phyloP scores from a whole-genome alignment of 202 grass and related monocot species.

The Schoenoplectus tabernaemontani region DNA sequence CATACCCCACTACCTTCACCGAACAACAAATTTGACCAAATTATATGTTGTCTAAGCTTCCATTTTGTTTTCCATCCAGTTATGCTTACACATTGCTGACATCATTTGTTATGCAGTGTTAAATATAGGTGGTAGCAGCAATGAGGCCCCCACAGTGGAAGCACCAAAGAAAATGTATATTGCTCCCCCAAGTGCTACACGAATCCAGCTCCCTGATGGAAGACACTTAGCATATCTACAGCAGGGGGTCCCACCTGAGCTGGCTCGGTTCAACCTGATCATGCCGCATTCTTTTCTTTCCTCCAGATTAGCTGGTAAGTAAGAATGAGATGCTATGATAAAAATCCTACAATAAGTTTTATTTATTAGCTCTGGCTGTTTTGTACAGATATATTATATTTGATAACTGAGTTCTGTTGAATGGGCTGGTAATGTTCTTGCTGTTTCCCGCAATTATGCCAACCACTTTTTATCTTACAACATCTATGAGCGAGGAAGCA shows the following conservation, averaged over 20 bases:
- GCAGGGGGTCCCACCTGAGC: slow-evolving; percentile 61
- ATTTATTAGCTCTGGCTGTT: background rate
- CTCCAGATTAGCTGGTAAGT: slow-evolving; percentile 79
- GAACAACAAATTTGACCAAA: background rate
- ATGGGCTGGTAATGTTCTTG: background rate
- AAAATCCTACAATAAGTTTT: background rate
- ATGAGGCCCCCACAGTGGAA: slow-evolving; percentile 36
- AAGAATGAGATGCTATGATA: background rate
- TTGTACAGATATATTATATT: background rate
- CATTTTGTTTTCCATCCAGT: slow-evolving; percentile 4
- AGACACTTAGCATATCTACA: slow-evolving; percentile 71
- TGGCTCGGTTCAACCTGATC: slow-evolving; percentile 76
- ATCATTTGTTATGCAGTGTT: slow-evolving; percentile 56
- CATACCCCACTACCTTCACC: background rate
- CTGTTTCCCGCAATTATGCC: background rate
- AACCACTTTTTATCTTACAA: background rate
- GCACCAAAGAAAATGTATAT: slow-evolving; percentile 74
- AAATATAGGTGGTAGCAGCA: slow-evolving; percentile 31
- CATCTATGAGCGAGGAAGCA: background rate
- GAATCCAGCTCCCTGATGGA: slow-evolving; percentile 82
- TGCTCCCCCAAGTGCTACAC: slow-evolving; percentile 58
- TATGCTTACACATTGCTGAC: slow-evolving; percentile 15
- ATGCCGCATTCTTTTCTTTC: slow-evolving; percentile 94
- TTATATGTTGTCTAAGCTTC: background rate
- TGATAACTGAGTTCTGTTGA: background rate